Conservation (phyloP, 306 rosid genomes). For the Neltuma alba region DNA sequence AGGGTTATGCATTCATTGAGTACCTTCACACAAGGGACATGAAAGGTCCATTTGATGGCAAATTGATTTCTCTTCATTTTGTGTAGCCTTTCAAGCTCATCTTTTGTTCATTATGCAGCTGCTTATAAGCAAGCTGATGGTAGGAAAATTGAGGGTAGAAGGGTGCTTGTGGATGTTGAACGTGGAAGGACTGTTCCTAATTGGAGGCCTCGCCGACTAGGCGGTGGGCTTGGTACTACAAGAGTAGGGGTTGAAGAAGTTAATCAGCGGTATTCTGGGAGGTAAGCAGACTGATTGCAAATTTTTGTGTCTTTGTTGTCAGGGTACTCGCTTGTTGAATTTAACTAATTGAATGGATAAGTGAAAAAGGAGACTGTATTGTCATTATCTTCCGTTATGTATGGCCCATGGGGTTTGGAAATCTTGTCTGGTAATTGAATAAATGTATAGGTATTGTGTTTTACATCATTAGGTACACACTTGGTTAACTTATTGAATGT, state of each 20-base stretch:
- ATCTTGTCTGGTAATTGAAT: constrained; percentile 11
- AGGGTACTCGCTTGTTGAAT: background rate
- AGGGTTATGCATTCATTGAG: constrained; percentile 93
- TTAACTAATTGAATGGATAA: background rate
- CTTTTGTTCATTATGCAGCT: constrained; percentile 54
- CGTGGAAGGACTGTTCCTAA: constrained; percentile 99
- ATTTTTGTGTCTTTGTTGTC: constrained; percentile 4
- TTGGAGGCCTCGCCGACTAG: constrained; percentile 97
- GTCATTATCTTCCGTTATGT: constrained; percentile 3
- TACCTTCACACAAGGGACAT: constrained; percentile 95
- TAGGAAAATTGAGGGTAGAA: constrained; percentile 91
- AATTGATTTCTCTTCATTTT: background rate
- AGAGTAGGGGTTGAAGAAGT: constrained; percentile 94
- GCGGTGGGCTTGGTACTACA: constrained; percentile 98
- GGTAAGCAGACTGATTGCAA: constrained; percentile 49
- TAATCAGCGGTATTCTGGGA: constrained; percentile 81
- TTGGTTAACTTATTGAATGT: constrained; percentile 1
- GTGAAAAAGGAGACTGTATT: constrained; percentile 2
- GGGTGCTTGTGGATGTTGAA: constrained; percentile 96
- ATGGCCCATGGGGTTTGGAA: background rate
- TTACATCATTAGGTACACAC: background rate
- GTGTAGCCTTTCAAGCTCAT: constrained; percentile 13
- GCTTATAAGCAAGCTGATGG: constrained; percentile 99
- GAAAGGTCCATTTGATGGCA: constrained; percentile 69
- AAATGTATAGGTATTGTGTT: constrained; percentile 17